A percentile compares a stretch with the other conserved stretches of the same genome.
Evolutionary conservation across 768 basidiomycete species (phyloP).

Genomic region (Leccinum disarticulatum): DNA sequence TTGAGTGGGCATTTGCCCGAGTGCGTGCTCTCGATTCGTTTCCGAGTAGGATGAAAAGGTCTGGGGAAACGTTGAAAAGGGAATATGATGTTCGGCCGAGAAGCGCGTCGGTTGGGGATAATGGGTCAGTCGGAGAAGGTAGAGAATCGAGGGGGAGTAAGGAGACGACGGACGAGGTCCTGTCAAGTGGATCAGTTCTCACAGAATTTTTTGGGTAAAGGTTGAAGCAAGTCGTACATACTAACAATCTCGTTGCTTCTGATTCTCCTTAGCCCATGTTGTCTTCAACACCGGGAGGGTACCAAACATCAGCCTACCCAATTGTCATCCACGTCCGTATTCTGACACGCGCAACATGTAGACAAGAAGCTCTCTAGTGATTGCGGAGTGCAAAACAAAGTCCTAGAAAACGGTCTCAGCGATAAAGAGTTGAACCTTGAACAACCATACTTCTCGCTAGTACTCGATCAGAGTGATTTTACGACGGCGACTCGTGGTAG

Average conservation of each 20-base stretch:
- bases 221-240: slow-evolving; percentile 50
- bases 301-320: slow-evolving; percentile 58
- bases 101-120: slow-evolving; percentile 44
- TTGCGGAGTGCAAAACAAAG: background rate
- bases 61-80: slow-evolving; percentile 52
- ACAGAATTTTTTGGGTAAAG: background rate
- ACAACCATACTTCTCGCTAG: too few species aligned
- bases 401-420: background rate
- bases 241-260: slow-evolving; percentile 66
- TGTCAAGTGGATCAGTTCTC: slow-evolving; percentile 30
- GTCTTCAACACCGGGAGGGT: slow-evolving; percentile 56
- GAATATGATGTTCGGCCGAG: slow-evolving; percentile 54
- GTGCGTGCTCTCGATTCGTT: slow-evolving; percentile 44
- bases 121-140: slow-evolving; percentile 41
- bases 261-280: slow-evolving; percentile 56
- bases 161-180: slow-evolving; percentile 68
- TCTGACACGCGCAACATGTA: background rate
- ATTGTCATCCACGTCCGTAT: slow-evolving; percentile 7
- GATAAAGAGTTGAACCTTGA: too few species aligned
- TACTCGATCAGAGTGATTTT: too few species aligned
- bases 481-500: too few species aligned
- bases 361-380: slow-evolving; percentile 20
- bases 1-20: slow-evolving; percentile 49
- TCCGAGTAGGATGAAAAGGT: slow-evolving; percentile 49
- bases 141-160: slow-evolving; percentile 50